Conservation (phyloP, 2,329 filamentous ascomycete species). For the Ophiostoma populinum region DNA sequence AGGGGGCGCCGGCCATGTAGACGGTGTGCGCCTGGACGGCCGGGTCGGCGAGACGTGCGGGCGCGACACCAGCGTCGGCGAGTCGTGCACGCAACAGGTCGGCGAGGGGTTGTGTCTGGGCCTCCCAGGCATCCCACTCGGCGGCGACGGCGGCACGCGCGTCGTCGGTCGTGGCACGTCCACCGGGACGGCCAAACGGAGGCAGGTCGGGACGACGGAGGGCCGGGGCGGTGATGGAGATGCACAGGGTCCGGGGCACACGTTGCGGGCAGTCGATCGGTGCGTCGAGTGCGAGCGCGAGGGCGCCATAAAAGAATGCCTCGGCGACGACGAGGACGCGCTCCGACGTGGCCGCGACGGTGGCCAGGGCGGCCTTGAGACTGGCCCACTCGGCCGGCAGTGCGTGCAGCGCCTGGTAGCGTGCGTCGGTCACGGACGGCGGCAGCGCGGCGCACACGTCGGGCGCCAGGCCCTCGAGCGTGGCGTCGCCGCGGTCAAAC, state of each 20-base stretch:
- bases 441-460: conserved; percentile 7
- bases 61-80: conserved; percentile 15
- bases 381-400: conserved; percentile 19
- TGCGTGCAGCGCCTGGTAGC: conserved; percentile 17
- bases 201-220: conserved; percentile 20
- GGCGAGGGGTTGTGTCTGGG: conserved; percentile 13
- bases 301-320: conserved; percentile 20
- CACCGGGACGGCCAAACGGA: conserved; percentile 17
- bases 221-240: conserved; percentile 21
- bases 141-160: conserved; percentile 12
- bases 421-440: conserved; percentile 16
- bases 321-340: conserved; percentile 18
- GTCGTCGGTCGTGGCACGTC: conserved; percentile 15
- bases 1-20: conserved; percentile 20
- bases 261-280: conserved; percentile 11
- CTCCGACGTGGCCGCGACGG: conserved; percentile 10
- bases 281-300: conserved; percentile 19
- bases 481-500: conserved; percentile 7
- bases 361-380: conserved; percentile 15
- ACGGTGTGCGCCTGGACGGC: conserved; percentile 7
- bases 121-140: conserved; percentile 18
- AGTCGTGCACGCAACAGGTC: conserved; percentile 15
- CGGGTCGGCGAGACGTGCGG: neutral
- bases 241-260: conserved; percentile 15
- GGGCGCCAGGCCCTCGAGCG: neutral